Evolutionary conservation across 148 eudicot genomes (phyloP).

Genomic region (Amaranthus hypochondriacus): DNA sequence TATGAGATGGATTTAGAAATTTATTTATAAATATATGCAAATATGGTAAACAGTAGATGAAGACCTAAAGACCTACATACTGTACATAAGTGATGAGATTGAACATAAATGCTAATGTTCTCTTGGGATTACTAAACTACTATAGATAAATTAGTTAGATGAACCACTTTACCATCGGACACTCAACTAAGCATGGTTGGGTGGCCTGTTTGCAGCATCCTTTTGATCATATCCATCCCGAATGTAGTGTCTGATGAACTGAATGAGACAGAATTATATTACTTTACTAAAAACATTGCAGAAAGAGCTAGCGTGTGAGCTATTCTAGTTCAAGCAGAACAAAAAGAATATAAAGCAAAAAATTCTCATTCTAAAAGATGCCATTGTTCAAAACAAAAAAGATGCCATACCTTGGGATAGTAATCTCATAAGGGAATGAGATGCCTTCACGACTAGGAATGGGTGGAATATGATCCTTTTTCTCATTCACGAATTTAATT

Average conservation of each 20-base stretch:
- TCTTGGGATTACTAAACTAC: too few relatives aligned
- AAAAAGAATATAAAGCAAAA: not conserved
- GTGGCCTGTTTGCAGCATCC: conserved; percentile 99
- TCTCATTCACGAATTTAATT: conserved; percentile 85
- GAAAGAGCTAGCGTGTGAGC: not conserved
- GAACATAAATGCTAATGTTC: too few relatives aligned
- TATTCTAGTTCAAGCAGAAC: not conserved
- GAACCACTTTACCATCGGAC: not conserved
- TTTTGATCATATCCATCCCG: conserved; percentile 95
- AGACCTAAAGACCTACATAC: too few relatives aligned
- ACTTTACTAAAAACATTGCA: not conserved
- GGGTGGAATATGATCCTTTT: conserved; percentile 90
- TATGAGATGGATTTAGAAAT: too few relatives aligned
- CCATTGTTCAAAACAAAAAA: not conserved
- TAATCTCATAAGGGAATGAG: conserved; percentile 91
- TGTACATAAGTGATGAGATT: too few relatives aligned
- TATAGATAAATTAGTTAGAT: not conserved
- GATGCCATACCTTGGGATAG: conserved; percentile 69
- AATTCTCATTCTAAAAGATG: not conserved
- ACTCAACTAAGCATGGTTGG: conserved; percentile 96
- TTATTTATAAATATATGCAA: too few relatives aligned
- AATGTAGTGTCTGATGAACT: conserved; percentile 96
- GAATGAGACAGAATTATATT: conserved; percentile 19
- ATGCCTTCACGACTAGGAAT: conserved; percentile 76
- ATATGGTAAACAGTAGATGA: too few relatives aligned